phyloP scores from a whole-genome alignment of 2,329 filamentous ascomycete species.

The Cladophialophora chaetospira region DNA sequence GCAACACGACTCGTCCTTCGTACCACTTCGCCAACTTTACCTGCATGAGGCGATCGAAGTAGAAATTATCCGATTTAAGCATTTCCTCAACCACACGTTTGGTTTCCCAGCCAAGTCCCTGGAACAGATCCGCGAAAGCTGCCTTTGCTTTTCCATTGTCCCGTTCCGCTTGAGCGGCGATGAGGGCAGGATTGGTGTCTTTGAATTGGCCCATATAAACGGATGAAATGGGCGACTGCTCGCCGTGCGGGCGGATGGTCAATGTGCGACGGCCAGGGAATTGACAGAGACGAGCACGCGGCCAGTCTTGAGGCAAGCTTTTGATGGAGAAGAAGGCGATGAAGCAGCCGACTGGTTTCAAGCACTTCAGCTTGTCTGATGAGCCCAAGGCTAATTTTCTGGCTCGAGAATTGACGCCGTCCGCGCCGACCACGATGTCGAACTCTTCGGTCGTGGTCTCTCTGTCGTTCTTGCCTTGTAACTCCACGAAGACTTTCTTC shows the following conservation, averaged over 20 bases:
- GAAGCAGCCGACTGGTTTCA: background rate
- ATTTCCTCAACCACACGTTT: constrained; percentile 49
- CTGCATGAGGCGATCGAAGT: constrained; percentile 48
- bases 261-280: constrained; percentile 41
- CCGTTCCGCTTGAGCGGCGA: constrained; percentile 37
- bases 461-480: constrained; percentile 38
- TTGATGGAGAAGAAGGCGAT: background rate
- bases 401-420: constrained; percentile 31
- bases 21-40: constrained; percentile 51
- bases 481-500: constrained; percentile 28
- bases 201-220: background rate
- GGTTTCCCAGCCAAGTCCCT: constrained; percentile 50
- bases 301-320: background rate
- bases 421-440: constrained; percentile 38
- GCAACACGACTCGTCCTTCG: constrained; percentile 50
- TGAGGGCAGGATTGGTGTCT: background rate
- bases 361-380: background rate
- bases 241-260: constrained; percentile 35
- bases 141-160: constrained; percentile 42
- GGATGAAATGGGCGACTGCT: background rate
- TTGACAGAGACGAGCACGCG: background rate
- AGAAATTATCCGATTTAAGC: constrained; percentile 48
- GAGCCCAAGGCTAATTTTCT: background rate
- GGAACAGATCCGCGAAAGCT: constrained; percentile 43
- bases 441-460: constrained; percentile 25